Evolutionary conservation across 495 filamentous ascomycete genomes (phyloP).

Genomic region (Penicillium macrosclerotiorum): DNA sequence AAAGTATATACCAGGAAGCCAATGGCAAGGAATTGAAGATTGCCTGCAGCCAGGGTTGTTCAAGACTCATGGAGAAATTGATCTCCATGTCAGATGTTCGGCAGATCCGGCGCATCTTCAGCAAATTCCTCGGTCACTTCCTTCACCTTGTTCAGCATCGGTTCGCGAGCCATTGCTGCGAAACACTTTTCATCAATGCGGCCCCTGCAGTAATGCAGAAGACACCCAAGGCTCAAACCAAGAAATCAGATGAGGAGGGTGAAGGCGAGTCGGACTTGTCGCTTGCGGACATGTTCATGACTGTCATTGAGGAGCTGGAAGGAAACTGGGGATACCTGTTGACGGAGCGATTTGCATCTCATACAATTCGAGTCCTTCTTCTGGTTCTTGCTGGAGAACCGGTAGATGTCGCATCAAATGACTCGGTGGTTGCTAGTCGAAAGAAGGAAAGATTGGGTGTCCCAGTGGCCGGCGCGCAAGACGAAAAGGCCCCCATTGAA

Average conservation of each 20-base stretch:
- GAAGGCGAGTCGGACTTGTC: conserved; percentile 48
- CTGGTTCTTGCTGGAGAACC: conserved; percentile 82
- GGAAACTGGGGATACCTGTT: conserved; percentile 79
- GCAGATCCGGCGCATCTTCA: conserved; percentile 84
- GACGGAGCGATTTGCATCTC: conserved; percentile 86
- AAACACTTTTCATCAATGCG: conserved; percentile 81
- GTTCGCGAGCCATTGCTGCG: conserved; percentile 95
- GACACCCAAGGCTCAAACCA: conserved; percentile 46
- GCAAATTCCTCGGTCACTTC: conserved; percentile 84
- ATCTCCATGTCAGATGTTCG: conserved; percentile 74
- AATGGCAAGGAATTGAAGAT: conserved; percentile 92
- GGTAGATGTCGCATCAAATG: conserved; percentile 59
- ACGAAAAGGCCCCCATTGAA: conserved; percentile 29
- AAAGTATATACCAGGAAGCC: conserved; percentile 82
- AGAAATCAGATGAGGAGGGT: conserved; percentile 29
- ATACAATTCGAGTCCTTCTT: conserved; percentile 80
- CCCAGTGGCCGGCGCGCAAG: conserved; percentile 33
- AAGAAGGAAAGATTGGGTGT: conserved; percentile 78
- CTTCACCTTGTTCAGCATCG: conserved; percentile 86
- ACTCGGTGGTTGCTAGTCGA: conserved; percentile 75
- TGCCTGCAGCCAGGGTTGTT: conserved; percentile 92
- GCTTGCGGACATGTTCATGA: conserved; percentile 83
- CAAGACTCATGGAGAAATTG: conserved; percentile 84
- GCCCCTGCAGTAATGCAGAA: conserved; percentile 72
- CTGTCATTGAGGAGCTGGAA: conserved; percentile 78